Evolutionary conservation across 1,284 basidiomycete species (phyloP).

Genomic region (Fomitopsis schrenkii): DNA sequence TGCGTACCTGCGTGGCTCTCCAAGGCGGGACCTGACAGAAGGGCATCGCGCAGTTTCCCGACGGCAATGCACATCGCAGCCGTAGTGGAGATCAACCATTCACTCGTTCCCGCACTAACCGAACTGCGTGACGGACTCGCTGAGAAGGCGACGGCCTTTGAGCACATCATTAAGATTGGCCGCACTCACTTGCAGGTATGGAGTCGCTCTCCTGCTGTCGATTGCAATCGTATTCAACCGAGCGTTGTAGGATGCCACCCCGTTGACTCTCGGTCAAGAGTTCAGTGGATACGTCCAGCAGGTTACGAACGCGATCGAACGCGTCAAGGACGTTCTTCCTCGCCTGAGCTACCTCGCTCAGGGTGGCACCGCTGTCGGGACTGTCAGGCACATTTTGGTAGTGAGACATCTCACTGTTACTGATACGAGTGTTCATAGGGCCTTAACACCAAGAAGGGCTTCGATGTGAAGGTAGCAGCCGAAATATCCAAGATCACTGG

Average conservation of each 20-base stretch:
- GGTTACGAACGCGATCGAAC: slow-evolving; percentile 85
- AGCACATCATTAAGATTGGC: slow-evolving; percentile 97
- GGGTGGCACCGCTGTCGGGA: slow-evolving; percentile 98
- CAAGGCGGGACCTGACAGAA: not conserved
- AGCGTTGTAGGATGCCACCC: slow-evolving; percentile 84
- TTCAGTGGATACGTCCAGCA: slow-evolving; percentile 99
- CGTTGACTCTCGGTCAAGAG: slow-evolving; percentile 96
- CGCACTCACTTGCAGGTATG: slow-evolving; percentile 90
- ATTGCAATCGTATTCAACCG: not conserved
- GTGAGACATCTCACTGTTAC: not conserved
- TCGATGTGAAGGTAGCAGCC: slow-evolving; percentile 91
- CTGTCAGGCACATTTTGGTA: slow-evolving; percentile 47
- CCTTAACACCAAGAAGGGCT: slow-evolving; percentile 95
- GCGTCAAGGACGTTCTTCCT: slow-evolving; percentile 81
- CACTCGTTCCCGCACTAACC: slow-evolving; percentile 83
- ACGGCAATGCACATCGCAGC: slow-evolving; percentile 99
- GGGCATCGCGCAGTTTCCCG: slow-evolving; percentile 69
- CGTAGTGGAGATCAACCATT: slow-evolving; percentile 81
- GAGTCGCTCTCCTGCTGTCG: not conserved
- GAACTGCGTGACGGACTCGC: slow-evolving; percentile 84
- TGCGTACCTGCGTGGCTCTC: slow-evolving; percentile 30
- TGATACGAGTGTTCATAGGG: slow-evolving; percentile 51
- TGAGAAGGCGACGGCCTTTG: slow-evolving; percentile 79
- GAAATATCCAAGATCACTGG: slow-evolving; percentile 94
- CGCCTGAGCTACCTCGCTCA: slow-evolving; percentile 91